A percentile compares a stretch with the other conserved stretches of the same genome.
Conservation (phyloP, 768 basidiomycete genomes). For the Artomyces pyxidatus region DNA sequence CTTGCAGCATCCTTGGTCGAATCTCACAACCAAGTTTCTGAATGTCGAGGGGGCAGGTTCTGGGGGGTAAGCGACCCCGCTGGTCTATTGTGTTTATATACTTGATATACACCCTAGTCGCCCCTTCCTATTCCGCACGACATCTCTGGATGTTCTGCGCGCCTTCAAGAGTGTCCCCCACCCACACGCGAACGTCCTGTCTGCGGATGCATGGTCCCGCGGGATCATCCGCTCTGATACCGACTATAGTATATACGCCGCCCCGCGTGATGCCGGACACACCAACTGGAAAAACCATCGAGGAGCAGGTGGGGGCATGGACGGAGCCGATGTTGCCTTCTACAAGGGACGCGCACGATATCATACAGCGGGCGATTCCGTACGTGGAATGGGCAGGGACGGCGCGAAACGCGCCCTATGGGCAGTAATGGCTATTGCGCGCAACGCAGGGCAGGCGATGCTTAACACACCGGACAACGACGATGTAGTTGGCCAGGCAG, state of each 20-base stretch:
- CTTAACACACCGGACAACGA: conserved; percentile 31
- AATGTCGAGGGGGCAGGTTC: conserved; percentile 79
- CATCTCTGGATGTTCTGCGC: conserved; percentile 46
- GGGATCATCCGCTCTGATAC: conserved; percentile 63
- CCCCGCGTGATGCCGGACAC: not conserved
- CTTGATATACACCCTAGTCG: conserved; percentile 36
- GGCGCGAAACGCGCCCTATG: conserved; percentile 55
- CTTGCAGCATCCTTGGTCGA: conserved; percentile 68
- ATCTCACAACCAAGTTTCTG: conserved; percentile 56
- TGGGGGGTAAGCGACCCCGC: conserved; percentile 47
- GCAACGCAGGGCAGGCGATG: conserved; percentile 46
- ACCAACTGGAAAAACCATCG: conserved; percentile 1
- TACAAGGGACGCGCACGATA: conserved; percentile 68
- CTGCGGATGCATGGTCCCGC: conserved; percentile 58
- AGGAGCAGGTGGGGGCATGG: conserved; percentile 32
- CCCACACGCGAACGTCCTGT: conserved; percentile 67
- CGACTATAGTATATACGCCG: conserved; percentile 28
- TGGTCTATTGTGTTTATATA: not conserved
- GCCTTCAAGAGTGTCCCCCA: conserved; percentile 50
- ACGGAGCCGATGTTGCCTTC: conserved; percentile 74
- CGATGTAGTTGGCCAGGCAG: conserved; percentile 17
- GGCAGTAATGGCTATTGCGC: conserved; percentile 69
- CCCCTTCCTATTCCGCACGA: conserved; percentile 68
- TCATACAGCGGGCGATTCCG: conserved; percentile 67
- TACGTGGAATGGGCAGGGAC: conserved; percentile 41